Evolutionary conservation across 371 early-diverging fungal species (phyloP).

Genomic region (Apophysomyces ossiformis): DNA sequence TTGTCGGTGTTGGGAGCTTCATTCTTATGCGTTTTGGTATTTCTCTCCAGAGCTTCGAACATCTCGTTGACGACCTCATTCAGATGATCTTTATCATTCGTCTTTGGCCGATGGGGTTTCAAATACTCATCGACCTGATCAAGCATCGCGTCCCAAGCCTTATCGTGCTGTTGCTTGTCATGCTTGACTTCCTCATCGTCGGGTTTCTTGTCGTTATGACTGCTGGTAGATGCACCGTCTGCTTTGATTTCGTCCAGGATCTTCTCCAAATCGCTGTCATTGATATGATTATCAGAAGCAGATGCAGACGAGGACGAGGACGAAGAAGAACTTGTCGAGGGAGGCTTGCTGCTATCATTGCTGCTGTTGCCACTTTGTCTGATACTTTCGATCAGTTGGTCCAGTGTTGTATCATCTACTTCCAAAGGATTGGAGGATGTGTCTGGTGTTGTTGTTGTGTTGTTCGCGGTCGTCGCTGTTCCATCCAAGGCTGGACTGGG

Average conservation of each 20-base stretch:
- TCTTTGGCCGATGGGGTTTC: neutral
- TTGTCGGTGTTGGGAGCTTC: neutral
- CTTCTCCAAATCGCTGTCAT: constrained; percentile 1
- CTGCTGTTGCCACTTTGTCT: neutral
- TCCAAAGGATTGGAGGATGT: neutral
- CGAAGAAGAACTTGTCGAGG: too few relatives aligned
- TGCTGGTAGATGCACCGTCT: neutral
- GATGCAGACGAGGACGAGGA: neutral
- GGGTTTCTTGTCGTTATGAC: constrained; percentile 12
- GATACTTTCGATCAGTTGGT: constrained; percentile 7
- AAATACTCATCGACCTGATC: neutral
- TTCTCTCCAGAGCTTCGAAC: neutral
- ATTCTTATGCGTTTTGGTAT: neutral
- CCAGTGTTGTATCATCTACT: constrained; percentile 6
- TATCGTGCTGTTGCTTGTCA: neutral
- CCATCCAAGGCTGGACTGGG: neutral
- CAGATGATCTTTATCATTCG: neutral
- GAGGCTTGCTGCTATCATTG: too few relatives aligned
- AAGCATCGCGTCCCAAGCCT: constrained; percentile 9
- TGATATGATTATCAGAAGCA: constrained; percentile 1
- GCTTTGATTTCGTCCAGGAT: constrained; percentile 2
- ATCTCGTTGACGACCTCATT: neutral
- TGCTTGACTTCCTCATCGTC: constrained; percentile 7
- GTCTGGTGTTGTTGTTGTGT: neutral
- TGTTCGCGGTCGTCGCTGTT: neutral